These are phyloP conservation scores for Chenopodium quinoa DNA, from an alignment of 148 eudicot species.

Conservation along the genomic window DNA sequence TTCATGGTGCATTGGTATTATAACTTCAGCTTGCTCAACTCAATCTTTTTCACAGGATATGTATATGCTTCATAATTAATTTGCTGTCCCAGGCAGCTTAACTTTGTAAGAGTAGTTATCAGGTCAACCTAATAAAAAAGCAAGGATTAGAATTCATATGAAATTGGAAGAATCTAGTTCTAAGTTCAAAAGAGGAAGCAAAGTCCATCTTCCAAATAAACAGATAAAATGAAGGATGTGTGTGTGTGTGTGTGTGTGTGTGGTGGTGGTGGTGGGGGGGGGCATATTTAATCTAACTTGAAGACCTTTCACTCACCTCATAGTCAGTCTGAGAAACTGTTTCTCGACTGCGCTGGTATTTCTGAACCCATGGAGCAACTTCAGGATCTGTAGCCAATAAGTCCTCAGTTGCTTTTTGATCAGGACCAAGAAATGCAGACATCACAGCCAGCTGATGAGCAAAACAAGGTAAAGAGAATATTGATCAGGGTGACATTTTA, in stretches of 20 bases:
- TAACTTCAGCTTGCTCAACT: conserved; percentile 73
- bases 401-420: conserved; percentile 74
- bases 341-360: conserved; percentile 96
- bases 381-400: conserved; percentile 73
- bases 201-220: neutral
- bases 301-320: conserved; percentile 43
- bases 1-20: conserved; percentile 15
- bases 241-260: too few species aligned
- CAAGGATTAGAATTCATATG: neutral
- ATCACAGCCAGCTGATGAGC: conserved; percentile 75
- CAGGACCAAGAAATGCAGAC: conserved; percentile 98
- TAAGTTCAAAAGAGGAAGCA: neutral
- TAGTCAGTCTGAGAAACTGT: conserved; percentile 95
- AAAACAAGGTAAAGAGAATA: conserved; percentile 17
- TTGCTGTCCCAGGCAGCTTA: conserved; percentile 82
- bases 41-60: conserved; percentile 69
- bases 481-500: neutral
- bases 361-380: conserved; percentile 89
- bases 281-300: neutral
- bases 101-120: conserved; percentile 79
- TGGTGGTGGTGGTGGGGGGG: neutral
- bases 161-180: neutral
- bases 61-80: conserved; percentile 90
- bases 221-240: too few species aligned
- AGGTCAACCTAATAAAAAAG: conserved; percentile 70